phyloP scores from a whole-genome alignment of 352 stramenopile genomes.

The Plasmopara muralis region DNA sequence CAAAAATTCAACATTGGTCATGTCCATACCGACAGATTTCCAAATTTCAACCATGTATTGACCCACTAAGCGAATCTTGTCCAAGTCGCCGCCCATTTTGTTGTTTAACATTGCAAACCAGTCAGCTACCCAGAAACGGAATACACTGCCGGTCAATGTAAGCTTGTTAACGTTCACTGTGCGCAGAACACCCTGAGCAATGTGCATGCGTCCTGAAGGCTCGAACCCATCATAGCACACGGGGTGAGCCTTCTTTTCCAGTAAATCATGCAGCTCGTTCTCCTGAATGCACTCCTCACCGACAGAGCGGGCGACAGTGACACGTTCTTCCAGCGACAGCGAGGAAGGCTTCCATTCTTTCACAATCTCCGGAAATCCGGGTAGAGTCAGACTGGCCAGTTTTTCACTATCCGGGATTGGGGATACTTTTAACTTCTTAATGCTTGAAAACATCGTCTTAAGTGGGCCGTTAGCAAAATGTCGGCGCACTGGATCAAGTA shows the following conservation, averaged over 20 bases:
- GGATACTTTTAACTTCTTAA: constrained; percentile 85
- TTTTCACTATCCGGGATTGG: constrained; percentile 60
- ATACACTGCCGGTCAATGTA: constrained; percentile 91
- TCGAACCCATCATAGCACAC: constrained; percentile 99
- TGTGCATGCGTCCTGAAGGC: constrained; percentile 98
- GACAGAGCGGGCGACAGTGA: constrained; percentile 73
- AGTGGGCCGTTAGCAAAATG: constrained; percentile 93
- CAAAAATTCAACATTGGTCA: constrained; percentile 98
- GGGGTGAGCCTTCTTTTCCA: constrained; percentile 87
- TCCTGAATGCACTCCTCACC: constrained; percentile 93
- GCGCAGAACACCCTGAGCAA: constrained; percentile 95
- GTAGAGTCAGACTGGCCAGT: constrained; percentile 53
- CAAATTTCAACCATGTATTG: constrained; percentile 99
- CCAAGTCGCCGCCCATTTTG: constrained; percentile 98
- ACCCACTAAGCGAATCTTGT: constrained; percentile 94
- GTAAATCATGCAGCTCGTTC: constrained; percentile 69
- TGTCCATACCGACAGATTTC: constrained; percentile 98
- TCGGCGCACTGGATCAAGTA: constrained; percentile 94
- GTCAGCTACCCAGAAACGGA: constrained; percentile 99
- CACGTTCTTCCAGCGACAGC: constrained; percentile 78
- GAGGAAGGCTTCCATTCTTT: constrained; percentile 69
- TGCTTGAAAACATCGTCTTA: constrained; percentile 93
- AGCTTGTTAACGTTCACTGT: constrained; percentile 96
- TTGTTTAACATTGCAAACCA: constrained; percentile 99
- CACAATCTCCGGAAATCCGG: constrained; percentile 53